These are phyloP conservation scores for Casuarina cunninghamiana DNA, from an alignment of 306 rosid species.

Conservation along the genomic window DNA sequence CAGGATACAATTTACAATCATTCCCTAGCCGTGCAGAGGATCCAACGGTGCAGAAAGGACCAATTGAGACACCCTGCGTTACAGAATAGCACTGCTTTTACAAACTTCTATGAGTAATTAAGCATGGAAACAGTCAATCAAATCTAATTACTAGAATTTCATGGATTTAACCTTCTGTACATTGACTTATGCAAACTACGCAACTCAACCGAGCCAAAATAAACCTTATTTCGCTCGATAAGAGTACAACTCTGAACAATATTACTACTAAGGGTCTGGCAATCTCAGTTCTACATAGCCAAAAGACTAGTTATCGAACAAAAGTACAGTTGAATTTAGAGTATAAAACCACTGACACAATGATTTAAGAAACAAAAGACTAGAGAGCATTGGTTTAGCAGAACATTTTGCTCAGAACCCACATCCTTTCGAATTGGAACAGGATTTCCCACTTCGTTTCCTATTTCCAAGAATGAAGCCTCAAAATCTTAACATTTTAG, in stretches of 20 bases:
- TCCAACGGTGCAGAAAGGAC: slow-evolving; percentile 92
- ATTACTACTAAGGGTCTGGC: neutral
- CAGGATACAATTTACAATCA: slow-evolving; percentile 72
- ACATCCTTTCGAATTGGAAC: too few species aligned
- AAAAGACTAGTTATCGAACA: neutral
- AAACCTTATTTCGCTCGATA: neutral
- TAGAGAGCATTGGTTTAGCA: neutral
- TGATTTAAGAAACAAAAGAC: neutral
- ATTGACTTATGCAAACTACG: neutral
- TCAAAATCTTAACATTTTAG: neutral
- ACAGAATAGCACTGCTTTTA: slow-evolving; percentile 13
- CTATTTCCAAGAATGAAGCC: neutral
- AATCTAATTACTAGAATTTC: neutral
- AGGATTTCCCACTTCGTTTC: neutral
- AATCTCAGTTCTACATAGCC: neutral
- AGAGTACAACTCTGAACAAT: neutral
- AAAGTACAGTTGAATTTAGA: neutral
- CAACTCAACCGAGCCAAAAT: neutral
- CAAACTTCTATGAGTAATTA: slow-evolving; percentile 11
- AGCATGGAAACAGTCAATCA: neutral
- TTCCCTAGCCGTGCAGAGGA: slow-evolving; percentile 67
- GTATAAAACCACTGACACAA: neutral
- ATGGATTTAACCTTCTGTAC: neutral
- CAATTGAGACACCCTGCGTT: slow-evolving; percentile 79
- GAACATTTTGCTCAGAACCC: too few species aligned